Base-by-base conservation (phyloP, 179 eudicot genomes). In the Beta corolliflora region DNA sequence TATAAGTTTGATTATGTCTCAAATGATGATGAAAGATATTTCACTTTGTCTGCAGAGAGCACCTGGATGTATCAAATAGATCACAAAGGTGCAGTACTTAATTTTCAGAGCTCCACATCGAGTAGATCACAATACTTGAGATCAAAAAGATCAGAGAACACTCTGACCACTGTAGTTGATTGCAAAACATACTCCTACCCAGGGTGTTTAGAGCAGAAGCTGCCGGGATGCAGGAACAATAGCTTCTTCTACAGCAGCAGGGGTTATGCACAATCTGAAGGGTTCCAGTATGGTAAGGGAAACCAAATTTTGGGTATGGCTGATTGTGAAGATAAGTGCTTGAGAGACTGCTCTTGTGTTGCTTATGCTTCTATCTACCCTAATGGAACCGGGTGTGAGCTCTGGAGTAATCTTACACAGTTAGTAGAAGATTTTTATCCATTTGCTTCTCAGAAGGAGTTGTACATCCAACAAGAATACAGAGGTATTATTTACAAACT, bases 241-340 rank as follows among this genome's bases (percentile, higher is more conserved):
- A 23, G 1, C 12, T 79, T 59, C 75, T 83, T 83, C 15, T 71
- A 83, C 1, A 55, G 23, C 14, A 79, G 50, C 59, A 83, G 48
- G 53, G 82, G 85, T 46, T 79, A 74, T 58, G 82, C 67, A 4
- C n/a, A 16, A 45, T 55, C 68, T 19, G 76, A 77, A 7, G 81
- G 83, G 29, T 76, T 77, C 36, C 63, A 73, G 77, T 25, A 76
- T 46, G 78, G 64, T 7, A 63, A 44, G 53, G 9, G 21, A 36
- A 67, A 76, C 55, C 45, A 75, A 16, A 80, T 80, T 5, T 79
- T 80, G 81, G 83, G 81, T 52, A 7, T 75, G 36, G 80, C 60
- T 77, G 89, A 87, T 77, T 87, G 89, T 73, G 80, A 73, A 77
- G 79, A 77, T 41, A 53, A 79, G 82, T 87, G 89, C 80, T 52